phyloP scores from a whole-genome alignment of 768 basidiomycete genomes.

The Suillus variegatus region DNA sequence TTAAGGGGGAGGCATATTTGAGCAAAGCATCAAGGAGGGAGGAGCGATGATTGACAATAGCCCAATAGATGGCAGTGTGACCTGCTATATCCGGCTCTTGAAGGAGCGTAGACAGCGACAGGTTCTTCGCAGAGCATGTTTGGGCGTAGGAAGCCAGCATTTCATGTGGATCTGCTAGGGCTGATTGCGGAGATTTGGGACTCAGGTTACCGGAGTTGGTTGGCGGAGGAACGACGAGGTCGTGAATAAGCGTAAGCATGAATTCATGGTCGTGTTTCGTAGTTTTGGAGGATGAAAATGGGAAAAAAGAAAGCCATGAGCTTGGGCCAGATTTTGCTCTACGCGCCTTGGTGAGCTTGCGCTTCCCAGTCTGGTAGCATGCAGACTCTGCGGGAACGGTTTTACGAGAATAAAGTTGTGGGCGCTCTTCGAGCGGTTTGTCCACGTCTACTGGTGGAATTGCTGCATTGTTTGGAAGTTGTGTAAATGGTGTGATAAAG shows the following conservation, averaged over 20 bases:
- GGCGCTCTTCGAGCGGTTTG: conserved; percentile 6
- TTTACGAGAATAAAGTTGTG: neutral
- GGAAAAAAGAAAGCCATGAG: conserved; percentile 32
- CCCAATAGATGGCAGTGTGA: conserved; percentile 34
- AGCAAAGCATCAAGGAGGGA: conserved; percentile 52
- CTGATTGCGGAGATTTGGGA: too few relatives aligned
- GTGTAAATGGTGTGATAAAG: neutral
- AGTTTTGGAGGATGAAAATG: conserved; percentile 27
- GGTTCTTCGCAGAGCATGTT: conserved; percentile 52
- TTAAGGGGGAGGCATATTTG: conserved; percentile 46
- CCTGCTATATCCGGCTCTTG: conserved; percentile 25
- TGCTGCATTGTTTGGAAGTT: neutral
- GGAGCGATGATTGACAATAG: conserved; percentile 35
- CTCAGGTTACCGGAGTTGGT: conserved; percentile 10
- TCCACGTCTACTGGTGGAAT: neutral
- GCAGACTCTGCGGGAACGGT: neutral
- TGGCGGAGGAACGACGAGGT: conserved; percentile 39
- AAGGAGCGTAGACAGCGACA: conserved; percentile 38
- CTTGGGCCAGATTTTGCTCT: neutral
- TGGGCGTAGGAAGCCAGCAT: conserved; percentile 64
- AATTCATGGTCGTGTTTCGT: conserved; percentile 52
- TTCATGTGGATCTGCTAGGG: conserved; percentile 13
- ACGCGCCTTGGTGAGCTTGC: neutral
- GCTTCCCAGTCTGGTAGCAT: neutral
- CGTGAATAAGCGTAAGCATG: conserved; percentile 51